Base-by-base conservation (phyloP, 768 basidiomycete genomes). In the Sarcomyxa edulis region DNA sequence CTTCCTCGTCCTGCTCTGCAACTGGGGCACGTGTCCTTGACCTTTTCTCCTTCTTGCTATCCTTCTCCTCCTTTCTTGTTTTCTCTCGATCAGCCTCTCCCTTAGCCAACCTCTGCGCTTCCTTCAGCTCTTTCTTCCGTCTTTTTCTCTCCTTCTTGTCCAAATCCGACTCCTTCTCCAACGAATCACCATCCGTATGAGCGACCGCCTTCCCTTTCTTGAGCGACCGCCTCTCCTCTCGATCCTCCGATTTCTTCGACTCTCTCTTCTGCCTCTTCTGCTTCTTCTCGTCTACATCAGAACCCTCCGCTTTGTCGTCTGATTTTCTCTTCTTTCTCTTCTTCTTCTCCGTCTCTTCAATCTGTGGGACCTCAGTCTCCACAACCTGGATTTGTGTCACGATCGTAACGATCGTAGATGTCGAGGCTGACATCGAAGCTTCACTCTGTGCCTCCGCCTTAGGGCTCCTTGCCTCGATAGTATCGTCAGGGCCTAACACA, bases 401-500 rank as follows among this genome's bases (percentile, higher is more conserved):
- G 7, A 7, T 15, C 19, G n/a, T 12, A 18, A 12, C 31, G n/a
- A 32, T n/a, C 8, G 31, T 32, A 14, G 31, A 18, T n/a, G 7
- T 18, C 14, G 31, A 32, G 31, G 31, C 6, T 10, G 16, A 22
- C 20, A 21, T 35, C 19, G 31, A 14, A 7, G 31, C 14, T 15
- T 35, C 7, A 6, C 24, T 10, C 16, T 35, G 19, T 7, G 7
- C 33, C 10, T 18, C 4, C 7, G 4, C 18, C 33, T 34, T 22
- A 14, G 33, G n/a, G 30, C 35, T 48, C 49, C 15, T 49, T 48
- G 36, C 41, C 45, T 40, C 51, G 40, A 24, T 32, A 14, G 46
- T 42, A 5, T 49, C 39, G 27, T 72, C 74, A 16, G 74, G 74
- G 2, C 74, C 74, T 12, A 89, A 58, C 23, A 83, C 63, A 14